These are phyloP conservation scores for Microbotryum violaceum DNA, from an alignment of 1,284 basidiomycete genomes.

Conservation along the genomic window DNA sequence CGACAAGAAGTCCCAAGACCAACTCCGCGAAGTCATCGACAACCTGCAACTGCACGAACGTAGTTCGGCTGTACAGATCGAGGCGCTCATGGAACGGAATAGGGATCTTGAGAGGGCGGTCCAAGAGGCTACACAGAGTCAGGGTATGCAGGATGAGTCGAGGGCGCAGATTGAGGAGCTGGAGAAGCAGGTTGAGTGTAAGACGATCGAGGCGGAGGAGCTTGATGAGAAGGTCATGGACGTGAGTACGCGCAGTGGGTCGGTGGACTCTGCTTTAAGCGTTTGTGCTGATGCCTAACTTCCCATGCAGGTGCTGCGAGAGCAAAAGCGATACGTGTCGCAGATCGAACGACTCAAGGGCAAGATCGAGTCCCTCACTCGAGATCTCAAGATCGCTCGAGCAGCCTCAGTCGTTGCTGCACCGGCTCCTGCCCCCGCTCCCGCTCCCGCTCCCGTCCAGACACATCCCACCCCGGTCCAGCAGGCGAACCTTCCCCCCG, in stretches of 20 bases:
- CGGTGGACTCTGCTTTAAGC: too few species aligned
- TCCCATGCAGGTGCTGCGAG: constrained; percentile 18
- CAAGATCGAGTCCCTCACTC: constrained; percentile 21
- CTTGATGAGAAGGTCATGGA: constrained; percentile 29
- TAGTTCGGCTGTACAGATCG: constrained; percentile 14
- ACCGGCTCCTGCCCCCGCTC: neutral
- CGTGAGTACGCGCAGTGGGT: neutral
- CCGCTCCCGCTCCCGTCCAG: neutral
- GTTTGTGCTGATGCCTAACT: too few species aligned
- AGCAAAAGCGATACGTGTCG: constrained; percentile 18
- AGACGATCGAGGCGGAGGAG: constrained; percentile 23
- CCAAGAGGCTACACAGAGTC: neutral
- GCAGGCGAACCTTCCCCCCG: neutral
- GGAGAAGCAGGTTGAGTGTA: constrained; percentile 13
- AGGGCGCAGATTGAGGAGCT: constrained; percentile 16
- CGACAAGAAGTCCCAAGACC: too few species aligned
- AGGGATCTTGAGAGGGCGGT: neutral
- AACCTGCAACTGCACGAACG: neutral
- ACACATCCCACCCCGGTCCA: neutral
- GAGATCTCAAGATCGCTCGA: constrained; percentile 21
- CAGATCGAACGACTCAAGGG: constrained; percentile 28
- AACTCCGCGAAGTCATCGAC: too few species aligned
- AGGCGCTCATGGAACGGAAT: constrained; percentile 3
- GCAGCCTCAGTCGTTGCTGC: constrained; percentile 1
- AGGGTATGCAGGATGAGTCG: neutral